phyloP scores from a whole-genome alignment of 805 yeast genomes.

The Pichia eremophila region DNA sequence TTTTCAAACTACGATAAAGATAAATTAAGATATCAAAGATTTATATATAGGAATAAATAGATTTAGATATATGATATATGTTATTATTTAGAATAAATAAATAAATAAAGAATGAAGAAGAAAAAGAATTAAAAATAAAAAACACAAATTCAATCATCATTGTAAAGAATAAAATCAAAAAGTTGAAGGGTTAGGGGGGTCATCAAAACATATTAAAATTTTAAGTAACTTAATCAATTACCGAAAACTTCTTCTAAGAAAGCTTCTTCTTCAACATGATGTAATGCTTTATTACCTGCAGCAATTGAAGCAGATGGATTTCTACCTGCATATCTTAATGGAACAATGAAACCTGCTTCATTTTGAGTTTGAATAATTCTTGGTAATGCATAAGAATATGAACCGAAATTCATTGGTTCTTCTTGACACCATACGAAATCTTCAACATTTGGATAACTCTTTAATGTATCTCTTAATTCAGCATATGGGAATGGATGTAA shows the following conservation, averaged over 20 bases:
- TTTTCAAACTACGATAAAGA: too few relatives aligned
- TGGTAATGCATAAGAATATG: constrained; percentile 72
- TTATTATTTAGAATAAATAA: not conserved
- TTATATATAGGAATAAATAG: not conserved
- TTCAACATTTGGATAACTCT: constrained; percentile 69
- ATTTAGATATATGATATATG: too few relatives aligned
- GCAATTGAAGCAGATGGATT: constrained; percentile 98
- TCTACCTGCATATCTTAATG: constrained; percentile 88
- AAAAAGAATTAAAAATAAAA: not conserved
- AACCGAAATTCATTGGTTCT: constrained; percentile 97
- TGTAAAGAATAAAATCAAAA: constrained; percentile 1
- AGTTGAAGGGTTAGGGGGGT: too few relatives aligned
- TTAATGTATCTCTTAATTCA: constrained; percentile 76
- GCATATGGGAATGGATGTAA: constrained; percentile 98
- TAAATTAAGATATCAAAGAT: not conserved
- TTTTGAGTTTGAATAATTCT: constrained; percentile 69
- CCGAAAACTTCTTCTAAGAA: constrained; percentile 72
- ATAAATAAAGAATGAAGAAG: not conserved
- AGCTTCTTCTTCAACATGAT: constrained; percentile 77
- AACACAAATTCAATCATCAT: too few relatives aligned
- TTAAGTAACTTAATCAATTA: not conserved
- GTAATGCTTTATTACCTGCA: constrained; percentile 90
- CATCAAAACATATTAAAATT: too few relatives aligned
- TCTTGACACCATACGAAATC: constrained; percentile 97
- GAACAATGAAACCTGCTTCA: constrained; percentile 56